Evolutionary conservation across 2,329 filamentous ascomycete species (phyloP).

Genomic region (Coniochaeta pulveracea): DNA sequence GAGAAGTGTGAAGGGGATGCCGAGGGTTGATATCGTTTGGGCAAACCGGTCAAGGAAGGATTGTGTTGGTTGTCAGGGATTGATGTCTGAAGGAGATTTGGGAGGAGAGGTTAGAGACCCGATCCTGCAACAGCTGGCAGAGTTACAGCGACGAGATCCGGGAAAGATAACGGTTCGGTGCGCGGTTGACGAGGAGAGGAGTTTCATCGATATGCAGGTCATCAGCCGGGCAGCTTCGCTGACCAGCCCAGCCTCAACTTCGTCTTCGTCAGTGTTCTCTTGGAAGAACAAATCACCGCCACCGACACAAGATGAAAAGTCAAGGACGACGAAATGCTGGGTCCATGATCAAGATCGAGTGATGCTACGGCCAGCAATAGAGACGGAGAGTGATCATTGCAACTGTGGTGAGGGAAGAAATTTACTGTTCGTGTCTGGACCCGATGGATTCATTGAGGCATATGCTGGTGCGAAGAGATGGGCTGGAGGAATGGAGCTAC

Average conservation of each 20-base stretch:
- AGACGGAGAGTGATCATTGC: conserved; percentile 15
- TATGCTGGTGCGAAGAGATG: conserved; percentile 75
- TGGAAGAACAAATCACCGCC: not conserved
- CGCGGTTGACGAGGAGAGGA: conserved; percentile 71
- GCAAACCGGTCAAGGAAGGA: conserved; percentile 49
- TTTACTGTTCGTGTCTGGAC: conserved; percentile 77
- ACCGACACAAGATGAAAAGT: not conserved
- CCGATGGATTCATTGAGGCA: conserved; percentile 75
- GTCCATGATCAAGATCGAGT: conserved; percentile 18
- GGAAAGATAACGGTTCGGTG: conserved; percentile 55
- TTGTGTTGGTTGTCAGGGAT: not conserved
- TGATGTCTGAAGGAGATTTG: not conserved
- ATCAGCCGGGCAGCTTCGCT: conserved; percentile 26
- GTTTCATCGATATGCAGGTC: conserved; percentile 44
- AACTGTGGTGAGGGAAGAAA: conserved; percentile 34
- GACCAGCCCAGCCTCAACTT: no score
- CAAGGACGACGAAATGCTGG: conserved; percentile 7
- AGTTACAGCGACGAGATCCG: conserved; percentile 46
- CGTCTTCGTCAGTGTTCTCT: no score
- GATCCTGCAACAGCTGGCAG: conserved; percentile 52
- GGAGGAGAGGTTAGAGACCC: conserved; percentile 23
- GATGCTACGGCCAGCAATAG: conserved; percentile 16
- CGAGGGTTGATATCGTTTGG: conserved; percentile 67
- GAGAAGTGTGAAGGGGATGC: conserved; percentile 13
- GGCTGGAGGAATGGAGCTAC: conserved; percentile 58